phyloP scores from a whole-genome alignment of 192 early-diverging fungal species.

The Dissophora globulifera region DNA sequence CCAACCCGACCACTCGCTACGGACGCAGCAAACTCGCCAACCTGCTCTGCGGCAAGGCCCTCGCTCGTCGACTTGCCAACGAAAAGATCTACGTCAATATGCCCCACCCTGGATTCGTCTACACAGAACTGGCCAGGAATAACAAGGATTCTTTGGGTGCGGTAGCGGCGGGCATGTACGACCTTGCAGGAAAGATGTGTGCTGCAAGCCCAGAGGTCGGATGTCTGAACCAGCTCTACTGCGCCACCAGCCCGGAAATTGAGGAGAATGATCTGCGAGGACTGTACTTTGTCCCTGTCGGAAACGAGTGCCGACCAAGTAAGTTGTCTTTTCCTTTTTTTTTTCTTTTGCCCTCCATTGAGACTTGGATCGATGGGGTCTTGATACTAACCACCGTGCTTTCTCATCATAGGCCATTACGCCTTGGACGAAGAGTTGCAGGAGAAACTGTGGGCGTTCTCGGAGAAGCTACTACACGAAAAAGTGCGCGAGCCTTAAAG shows the following conservation, averaged over 20 bases:
- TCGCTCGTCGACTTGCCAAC: conserved; percentile 54
- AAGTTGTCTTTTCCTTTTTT: conserved; percentile 2
- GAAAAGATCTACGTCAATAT: conserved; percentile 55
- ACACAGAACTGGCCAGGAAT: conserved; percentile 58
- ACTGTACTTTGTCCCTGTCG: conserved; percentile 48
- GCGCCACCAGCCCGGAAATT: conserved; percentile 65
- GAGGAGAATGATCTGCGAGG: conserved; percentile 56
- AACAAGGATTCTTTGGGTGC: conserved; percentile 17
- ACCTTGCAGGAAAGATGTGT: conserved; percentile 41
- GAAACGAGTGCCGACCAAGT: conserved; percentile 36
- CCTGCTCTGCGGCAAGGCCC: conserved; percentile 60
- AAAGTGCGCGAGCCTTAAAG: conserved; percentile 5
- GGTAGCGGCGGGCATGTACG: conserved; percentile 16
- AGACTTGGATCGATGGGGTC: background rate
- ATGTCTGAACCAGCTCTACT: conserved; percentile 59
- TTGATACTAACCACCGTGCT: background rate
- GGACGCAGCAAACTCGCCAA: conserved; percentile 65
- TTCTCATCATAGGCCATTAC: conserved; percentile 1
- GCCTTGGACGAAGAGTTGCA: conserved; percentile 32
- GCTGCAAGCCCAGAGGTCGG: conserved; percentile 52
- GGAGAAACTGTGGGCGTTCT: conserved; percentile 38
- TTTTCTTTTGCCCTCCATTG: no score
- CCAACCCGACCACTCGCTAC: conserved; percentile 50
- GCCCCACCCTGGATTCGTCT: conserved; percentile 65
- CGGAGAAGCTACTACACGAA: conserved; percentile 24